Evolutionary conservation across 305 asterid species (phyloP).

Genomic region (Nicotiana rustica): DNA sequence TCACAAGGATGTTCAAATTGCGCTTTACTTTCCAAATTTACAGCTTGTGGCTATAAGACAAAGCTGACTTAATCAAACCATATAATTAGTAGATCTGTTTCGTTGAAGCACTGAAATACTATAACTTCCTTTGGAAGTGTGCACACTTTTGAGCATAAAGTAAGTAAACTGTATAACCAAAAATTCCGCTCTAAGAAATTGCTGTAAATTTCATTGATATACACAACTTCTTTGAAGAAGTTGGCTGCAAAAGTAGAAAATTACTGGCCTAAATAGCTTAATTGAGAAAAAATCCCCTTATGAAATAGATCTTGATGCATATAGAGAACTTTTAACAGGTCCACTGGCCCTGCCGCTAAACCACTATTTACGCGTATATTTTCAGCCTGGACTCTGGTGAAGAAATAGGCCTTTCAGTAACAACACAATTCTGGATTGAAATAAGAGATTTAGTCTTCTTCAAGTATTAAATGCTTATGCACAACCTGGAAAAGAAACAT

Average conservation of each 20-base stretch:
- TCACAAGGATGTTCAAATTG: slow-evolving; percentile 4
- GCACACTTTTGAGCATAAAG: neutral
- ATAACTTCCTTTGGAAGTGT: neutral
- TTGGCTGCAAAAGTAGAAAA: neutral
- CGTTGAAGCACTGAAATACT: neutral
- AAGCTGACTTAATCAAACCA: neutral
- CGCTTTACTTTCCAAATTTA: neutral
- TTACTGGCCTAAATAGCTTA: neutral
- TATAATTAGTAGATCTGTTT: neutral
- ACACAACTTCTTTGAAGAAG: slow-evolving; percentile 12
- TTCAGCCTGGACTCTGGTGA: slow-evolving; percentile 7
- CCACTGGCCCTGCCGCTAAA: neutral
- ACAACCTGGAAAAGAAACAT: neutral
- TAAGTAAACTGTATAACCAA: neutral
- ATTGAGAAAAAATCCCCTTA: neutral
- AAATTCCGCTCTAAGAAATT: neutral
- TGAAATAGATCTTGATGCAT: neutral
- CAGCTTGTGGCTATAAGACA: slow-evolving; percentile 2
- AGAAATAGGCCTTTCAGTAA: slow-evolving; percentile 17
- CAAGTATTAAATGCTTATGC: neutral
- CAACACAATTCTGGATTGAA: slow-evolving; percentile 4
- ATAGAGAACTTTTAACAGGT: neutral
- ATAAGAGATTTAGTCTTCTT: neutral
- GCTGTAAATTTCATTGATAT: neutral
- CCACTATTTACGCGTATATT: neutral